These are phyloP conservation scores for Sporothrix humicola DNA, from an alignment of 2,329 filamentous ascomycete species.

Conservation along the genomic window DNA sequence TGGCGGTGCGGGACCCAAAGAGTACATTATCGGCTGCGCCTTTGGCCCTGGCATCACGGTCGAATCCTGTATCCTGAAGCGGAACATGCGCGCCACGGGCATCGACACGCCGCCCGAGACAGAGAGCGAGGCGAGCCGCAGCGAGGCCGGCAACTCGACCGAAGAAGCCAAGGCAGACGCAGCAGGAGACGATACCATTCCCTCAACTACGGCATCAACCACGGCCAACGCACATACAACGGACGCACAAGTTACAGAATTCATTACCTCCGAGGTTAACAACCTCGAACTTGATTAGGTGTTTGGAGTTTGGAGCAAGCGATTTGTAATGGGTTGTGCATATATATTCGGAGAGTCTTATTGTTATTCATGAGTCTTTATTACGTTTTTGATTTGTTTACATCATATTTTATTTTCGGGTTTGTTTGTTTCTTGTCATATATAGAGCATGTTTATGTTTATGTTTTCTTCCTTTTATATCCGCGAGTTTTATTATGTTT, in stretches of 20 bases:
- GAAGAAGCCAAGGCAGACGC: constrained; percentile 28
- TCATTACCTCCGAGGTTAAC: constrained; percentile 45
- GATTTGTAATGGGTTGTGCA: background rate
- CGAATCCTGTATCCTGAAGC: constrained; percentile 70
- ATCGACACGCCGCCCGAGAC: constrained; percentile 61
- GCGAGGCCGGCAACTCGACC: constrained; percentile 49
- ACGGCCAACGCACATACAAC: background rate
- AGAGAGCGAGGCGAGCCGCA: constrained; percentile 56
- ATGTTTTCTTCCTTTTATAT: background rate
- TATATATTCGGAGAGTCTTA: background rate
- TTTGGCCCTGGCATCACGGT: constrained; percentile 73
- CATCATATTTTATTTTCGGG: no score
- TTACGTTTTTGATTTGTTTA: background rate
- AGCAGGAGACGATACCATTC: background rate
- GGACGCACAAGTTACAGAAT: constrained; percentile 37
- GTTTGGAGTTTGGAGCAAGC: background rate
- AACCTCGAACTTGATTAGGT: constrained; percentile 44
- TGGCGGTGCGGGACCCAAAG: constrained; percentile 53
- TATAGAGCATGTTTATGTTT: background rate
- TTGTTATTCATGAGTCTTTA: background rate
- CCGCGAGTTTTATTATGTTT: background rate
- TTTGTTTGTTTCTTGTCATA: background rate
- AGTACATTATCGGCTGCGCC: constrained; percentile 69
- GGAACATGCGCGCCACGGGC: constrained; percentile 49
- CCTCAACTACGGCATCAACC: background rate